Percentiles rank a stretch among this genome's conserved stretches.
Conservation (phyloP, 495 filamentous ascomycete genomes). For the Paragyromitra xinjiangensis region DNA sequence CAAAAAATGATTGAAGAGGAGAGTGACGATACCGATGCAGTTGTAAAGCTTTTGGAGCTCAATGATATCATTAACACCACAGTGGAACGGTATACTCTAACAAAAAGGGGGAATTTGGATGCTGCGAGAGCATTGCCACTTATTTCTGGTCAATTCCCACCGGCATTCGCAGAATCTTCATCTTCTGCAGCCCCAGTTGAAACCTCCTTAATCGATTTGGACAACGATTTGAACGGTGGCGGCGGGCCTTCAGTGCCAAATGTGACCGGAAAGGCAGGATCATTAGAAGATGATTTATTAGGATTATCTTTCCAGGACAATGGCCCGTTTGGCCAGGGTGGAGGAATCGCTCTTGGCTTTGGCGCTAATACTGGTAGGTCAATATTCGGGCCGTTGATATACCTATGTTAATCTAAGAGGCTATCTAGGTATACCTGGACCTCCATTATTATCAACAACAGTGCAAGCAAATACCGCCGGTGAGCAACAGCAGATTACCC, state of each 20-base stretch:
- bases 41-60: constrained; percentile 93
- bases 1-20: constrained; percentile 99
- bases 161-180: constrained; percentile 35
- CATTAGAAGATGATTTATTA: constrained; percentile 72
- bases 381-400: constrained; percentile 21
- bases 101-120: constrained; percentile 92
- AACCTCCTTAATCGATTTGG: constrained; percentile 92
- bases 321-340: constrained; percentile 71
- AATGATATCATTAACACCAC: constrained; percentile 99
- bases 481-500: constrained; percentile 59
- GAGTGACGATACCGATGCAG: constrained; percentile 93
- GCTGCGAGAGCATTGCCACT: constrained; percentile 67
- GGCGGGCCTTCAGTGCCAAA: constrained; percentile 54
- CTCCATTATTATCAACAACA: constrained; percentile 71
- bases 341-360: constrained; percentile 86
- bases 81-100: constrained; percentile 89
- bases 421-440: constrained; percentile 67
- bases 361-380: constrained; percentile 71
- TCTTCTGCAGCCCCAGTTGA: constrained; percentile 69
- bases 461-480: constrained; percentile 67
- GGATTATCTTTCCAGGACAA: constrained; percentile 72
- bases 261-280: constrained; percentile 58
- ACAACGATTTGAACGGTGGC: constrained; percentile 69
- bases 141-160: constrained; percentile 47
- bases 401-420: constrained; percentile 33